Base-by-base conservation (phyloP, 345 rosid species). In the Rhodomyrtus tomentosa region DNA sequence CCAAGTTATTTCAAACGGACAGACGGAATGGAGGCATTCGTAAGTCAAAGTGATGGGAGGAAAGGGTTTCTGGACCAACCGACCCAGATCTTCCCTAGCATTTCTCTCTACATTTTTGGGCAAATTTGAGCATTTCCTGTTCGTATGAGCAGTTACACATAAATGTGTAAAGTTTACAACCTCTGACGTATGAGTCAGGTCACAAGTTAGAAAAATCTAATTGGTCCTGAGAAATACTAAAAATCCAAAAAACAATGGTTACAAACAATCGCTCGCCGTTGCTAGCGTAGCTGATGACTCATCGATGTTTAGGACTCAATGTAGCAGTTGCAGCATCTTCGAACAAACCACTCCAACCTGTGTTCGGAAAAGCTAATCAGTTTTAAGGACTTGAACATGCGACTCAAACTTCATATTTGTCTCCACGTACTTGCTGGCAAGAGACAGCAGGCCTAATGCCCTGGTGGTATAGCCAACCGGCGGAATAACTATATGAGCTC, bases 331-430 rank as follows among this genome's bases (percentile, higher is more conserved):
- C 91, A 89, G 88, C 92, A 90, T 82, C 90, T 88, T 85, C 84
- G 52, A 54, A 88, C 4, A 68, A 92, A 45, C 93, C 93, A 92
- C 15, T 87, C 87, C 48, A 89, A 73, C 93, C 93, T 92, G 91
- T 45, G 51, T 76, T 55, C 58, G 15, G 54, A 52, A 40, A 59
- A 62, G 1, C 18, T 48, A 15, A 10, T 58, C 4, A 80, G 20
- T 82, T 22, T 38, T 52, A 76, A 74, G 36, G 50, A 18, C 76
- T 24, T 45, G 74, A 82, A 55, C 27, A 29, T 36, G 50, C 29
- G 50, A 52, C 15, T 18, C 50, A 38, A 38, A 56, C 50, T 82
- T 54, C 7, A 36, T 36, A n/a, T 38, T 54, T 25, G 12, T 40
- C 54, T 32, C 24, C 38, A 13, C 25, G 50, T 32, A 13, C 36